Conservation (phyloP, 2,329 filamentous ascomycete genomes). For the Phialophora verrucosa region DNA sequence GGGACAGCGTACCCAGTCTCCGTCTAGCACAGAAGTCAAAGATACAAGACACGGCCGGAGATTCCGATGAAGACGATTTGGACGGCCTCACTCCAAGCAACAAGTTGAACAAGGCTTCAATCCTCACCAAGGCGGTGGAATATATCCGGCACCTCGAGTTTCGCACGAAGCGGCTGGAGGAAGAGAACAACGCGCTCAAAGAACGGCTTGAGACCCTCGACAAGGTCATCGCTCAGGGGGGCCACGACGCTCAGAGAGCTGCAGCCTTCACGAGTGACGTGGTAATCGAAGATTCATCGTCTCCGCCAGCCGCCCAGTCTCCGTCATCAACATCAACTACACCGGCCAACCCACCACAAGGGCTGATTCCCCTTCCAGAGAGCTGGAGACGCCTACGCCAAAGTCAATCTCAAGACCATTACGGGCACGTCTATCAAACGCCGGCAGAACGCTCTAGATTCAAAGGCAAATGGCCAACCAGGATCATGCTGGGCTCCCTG, state of each 20-base stretch:
- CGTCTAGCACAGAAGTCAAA: slow-evolving; percentile 76
- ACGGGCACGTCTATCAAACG: slow-evolving; percentile 44
- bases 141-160: slow-evolving; percentile 95
- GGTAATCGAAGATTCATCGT: slow-evolving; percentile 35
- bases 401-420: slow-evolving; percentile 41
- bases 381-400: slow-evolving; percentile 51
- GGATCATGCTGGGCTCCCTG: slow-evolving; percentile 90
- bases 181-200: slow-evolving; percentile 82
- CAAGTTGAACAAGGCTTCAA: slow-evolving; percentile 97
- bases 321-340: slow-evolving; percentile 56
- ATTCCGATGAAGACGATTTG: slow-evolving; percentile 78
- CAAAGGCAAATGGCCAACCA: slow-evolving; percentile 63
- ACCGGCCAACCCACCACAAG: slow-evolving; percentile 45
- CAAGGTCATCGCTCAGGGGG: slow-evolving; percentile 60
- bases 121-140: slow-evolving; percentile 92
- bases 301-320: slow-evolving; percentile 5
- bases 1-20: slow-evolving; percentile 89
- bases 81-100: slow-evolving; percentile 85
- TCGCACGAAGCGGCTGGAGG: slow-evolving; percentile 78
- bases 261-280: slow-evolving; percentile 40
- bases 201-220: slow-evolving; percentile 80
- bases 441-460: slow-evolving; percentile 51
- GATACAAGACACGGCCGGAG: slow-evolving; percentile 61
- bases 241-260: slow-evolving; percentile 37
- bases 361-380: slow-evolving; percentile 52